A percentile compares a stretch with the other conserved stretches of the same genome.
phyloP scores from a whole-genome alignment of 2,329 filamentous ascomycete genomes.

The Ophiosphaerella korrae region DNA sequence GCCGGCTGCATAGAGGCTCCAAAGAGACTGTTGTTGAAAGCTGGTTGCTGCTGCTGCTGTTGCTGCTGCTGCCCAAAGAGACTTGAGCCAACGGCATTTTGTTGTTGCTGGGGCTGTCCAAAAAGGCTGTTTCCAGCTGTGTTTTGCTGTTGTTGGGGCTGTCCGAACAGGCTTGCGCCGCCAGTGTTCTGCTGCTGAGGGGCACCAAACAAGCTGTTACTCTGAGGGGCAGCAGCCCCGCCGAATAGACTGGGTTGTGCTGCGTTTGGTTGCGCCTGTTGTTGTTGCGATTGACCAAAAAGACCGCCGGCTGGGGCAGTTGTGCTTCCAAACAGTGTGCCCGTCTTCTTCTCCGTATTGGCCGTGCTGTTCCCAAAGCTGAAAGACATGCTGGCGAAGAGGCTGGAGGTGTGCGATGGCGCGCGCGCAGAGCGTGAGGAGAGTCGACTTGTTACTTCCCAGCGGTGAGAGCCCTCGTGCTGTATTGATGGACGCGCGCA shows the following conservation, averaged over 20 bases:
- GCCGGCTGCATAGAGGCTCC: conserved; percentile 40
- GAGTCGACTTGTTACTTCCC: neutral
- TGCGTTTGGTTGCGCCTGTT: conserved; percentile 39
- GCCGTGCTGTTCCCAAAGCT: conserved; percentile 32
- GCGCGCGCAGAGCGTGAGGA: neutral
- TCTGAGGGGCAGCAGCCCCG: conserved; percentile 10
- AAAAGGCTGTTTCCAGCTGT: conserved; percentile 26
- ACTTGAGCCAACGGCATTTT: conserved; percentile 48
- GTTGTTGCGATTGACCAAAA: conserved; percentile 47
- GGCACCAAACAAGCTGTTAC: conserved; percentile 10
- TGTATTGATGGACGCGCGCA: conserved; percentile 24
- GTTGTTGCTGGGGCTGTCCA: conserved; percentile 27
- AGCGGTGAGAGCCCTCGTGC: conserved; percentile 8
- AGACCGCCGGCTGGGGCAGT: conserved; percentile 46
- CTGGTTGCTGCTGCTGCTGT: conserved; percentile 48
- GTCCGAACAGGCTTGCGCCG: conserved; percentile 15
- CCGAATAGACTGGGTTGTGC: conserved; percentile 33
- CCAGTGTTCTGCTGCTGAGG: conserved; percentile 7
- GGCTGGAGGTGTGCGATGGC: neutral
- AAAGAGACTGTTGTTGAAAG: conserved; percentile 48
- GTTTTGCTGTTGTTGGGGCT: conserved; percentile 21
- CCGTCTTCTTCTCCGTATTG: conserved; percentile 40
- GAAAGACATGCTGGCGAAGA: conserved; percentile 32
- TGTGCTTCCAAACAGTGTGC: conserved; percentile 45
- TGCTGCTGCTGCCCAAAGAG: conserved; percentile 42